Percentiles rank a stretch among this genome's conserved stretches.
Conservation (phyloP, 257 asterid genomes). For the Handroanthus guayacan region DNA sequence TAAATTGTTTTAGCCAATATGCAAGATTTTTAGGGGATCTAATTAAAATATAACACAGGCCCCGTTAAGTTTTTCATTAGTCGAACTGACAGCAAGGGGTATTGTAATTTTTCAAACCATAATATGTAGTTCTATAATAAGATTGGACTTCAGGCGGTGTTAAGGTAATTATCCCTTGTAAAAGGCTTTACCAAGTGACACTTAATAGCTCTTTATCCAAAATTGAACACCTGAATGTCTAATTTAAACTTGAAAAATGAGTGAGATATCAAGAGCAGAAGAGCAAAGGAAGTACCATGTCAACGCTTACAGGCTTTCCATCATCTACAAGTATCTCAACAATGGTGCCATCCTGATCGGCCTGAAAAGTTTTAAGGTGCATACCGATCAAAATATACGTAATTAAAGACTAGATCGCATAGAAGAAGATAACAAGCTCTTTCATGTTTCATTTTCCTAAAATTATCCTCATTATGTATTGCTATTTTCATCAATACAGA, state of each 20-base stretch:
- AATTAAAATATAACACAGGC: too few relatives aligned
- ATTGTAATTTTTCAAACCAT: too few relatives aligned
- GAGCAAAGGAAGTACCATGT: conserved; percentile 40
- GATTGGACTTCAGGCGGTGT: too few relatives aligned
- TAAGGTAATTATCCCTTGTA: neutral
- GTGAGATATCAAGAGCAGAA: neutral
- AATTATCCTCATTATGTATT: neutral
- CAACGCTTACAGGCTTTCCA: conserved; percentile 67
- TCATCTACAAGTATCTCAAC: conserved; percentile 63
- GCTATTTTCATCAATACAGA: neutral
- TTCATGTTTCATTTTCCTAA: neutral
- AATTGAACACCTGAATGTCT: neutral
- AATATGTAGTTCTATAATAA: too few relatives aligned
- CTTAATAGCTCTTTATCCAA: neutral
- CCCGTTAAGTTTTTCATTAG: too few relatives aligned
- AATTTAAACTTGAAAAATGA: neutral
- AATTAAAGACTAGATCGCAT: neutral
- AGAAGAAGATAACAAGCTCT: neutral
- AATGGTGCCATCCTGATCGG: conserved; percentile 66
- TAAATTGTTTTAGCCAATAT: too few relatives aligned
- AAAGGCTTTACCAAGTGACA: conserved; percentile 12
- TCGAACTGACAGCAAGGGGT: too few relatives aligned
- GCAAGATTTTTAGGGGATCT: too few relatives aligned
- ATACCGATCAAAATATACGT: neutral
- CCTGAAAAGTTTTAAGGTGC: conserved; percentile 38